phyloP scores from a whole-genome alignment of 805 yeast species.

The Scheffersomyces lignosus region DNA sequence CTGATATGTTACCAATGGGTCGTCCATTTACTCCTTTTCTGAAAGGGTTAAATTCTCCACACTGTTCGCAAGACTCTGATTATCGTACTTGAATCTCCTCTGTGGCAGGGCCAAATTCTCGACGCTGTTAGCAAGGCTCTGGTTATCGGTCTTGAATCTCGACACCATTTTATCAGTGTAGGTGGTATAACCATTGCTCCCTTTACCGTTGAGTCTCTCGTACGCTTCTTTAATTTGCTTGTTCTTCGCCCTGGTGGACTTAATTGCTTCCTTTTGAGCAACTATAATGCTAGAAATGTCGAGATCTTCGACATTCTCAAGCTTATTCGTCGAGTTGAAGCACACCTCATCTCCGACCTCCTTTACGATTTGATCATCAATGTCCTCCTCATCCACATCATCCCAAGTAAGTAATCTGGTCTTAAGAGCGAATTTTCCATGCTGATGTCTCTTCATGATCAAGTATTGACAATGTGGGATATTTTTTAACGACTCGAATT shows the following conservation, averaged over 20 bases:
- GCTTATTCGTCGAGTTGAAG: conserved; percentile 36
- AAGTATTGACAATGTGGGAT: conserved; percentile 83
- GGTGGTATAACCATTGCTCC: conserved; percentile 6
- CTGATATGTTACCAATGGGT: too few species aligned
- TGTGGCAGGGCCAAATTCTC: too few species aligned
- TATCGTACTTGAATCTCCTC: conserved; percentile 23
- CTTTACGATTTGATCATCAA: conserved; percentile 34
- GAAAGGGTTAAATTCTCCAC: conserved; percentile 17
- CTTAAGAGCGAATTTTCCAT: conserved; percentile 54
- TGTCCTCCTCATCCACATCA: conserved; percentile 47
- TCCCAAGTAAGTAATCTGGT: conserved; percentile 75
- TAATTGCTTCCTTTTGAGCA: conserved; percentile 40
- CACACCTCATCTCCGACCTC: conserved; percentile 38
- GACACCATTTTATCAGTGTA: conserved; percentile 10
- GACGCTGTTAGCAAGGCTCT: conserved; percentile 25
- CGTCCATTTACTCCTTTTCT: too few species aligned
- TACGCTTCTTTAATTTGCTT: conserved; percentile 41
- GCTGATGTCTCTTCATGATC: conserved; percentile 64
- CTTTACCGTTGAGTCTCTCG: conserved; percentile 9
- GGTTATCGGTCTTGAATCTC: conserved; percentile 23
- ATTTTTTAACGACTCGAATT: conserved; percentile 79
- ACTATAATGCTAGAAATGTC: conserved; percentile 36
- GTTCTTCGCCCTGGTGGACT: conserved; percentile 43
- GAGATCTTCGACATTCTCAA: conserved; percentile 35
- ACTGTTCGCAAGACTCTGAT: conserved; percentile 29